A percentile compares a stretch with the other conserved stretches of the same genome.
Conservation (phyloP, 1,284 basidiomycete species). For the Sporisorium iseilematis-ciliati region DNA sequence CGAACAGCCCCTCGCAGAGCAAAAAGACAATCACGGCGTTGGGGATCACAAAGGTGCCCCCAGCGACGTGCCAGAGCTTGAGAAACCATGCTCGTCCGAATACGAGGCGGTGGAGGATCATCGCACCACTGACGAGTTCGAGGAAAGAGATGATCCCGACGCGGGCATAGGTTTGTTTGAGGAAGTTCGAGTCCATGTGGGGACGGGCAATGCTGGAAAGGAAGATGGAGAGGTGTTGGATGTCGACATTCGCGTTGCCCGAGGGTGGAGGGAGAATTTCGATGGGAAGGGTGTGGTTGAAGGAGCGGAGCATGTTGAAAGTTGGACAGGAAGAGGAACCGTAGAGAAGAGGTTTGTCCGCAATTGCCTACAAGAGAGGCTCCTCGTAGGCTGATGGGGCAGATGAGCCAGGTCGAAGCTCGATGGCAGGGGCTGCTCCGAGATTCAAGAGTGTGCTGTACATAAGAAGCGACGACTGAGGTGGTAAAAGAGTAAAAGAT, state of each 20-base stretch:
- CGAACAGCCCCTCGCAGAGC: conserved; percentile 14
- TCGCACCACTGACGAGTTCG: background rate
- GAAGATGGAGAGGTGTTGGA: conserved; percentile 10
- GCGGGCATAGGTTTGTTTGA: conserved; percentile 17
- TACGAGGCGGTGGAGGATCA: conserved; percentile 27
- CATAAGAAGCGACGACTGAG: too few species aligned
- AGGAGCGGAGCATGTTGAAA: conserved; percentile 15
- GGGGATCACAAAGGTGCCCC: conserved; percentile 38
- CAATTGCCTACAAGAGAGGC: background rate
- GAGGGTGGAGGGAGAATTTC: conserved; percentile 14
- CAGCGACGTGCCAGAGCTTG: conserved; percentile 31
- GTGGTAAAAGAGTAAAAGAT: too few species aligned
- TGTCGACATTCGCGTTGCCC: conserved; percentile 19
- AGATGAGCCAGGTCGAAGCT: background rate
- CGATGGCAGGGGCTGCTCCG: too few species aligned
- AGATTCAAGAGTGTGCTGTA: too few species aligned
- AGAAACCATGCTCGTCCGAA: conserved; percentile 32
- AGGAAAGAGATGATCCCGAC: conserved; percentile 5
- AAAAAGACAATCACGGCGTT: conserved; percentile 36
- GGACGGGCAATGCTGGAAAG: conserved; percentile 31
- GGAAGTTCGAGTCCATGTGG: background rate
- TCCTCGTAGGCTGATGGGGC: background rate
- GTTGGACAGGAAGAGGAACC: too few species aligned
- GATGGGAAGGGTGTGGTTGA: conserved; percentile 27
- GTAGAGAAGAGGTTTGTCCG: background rate